Base-by-base conservation (phyloP, 1,284 basidiomycete species). In the Coriolopsis trogii region DNA sequence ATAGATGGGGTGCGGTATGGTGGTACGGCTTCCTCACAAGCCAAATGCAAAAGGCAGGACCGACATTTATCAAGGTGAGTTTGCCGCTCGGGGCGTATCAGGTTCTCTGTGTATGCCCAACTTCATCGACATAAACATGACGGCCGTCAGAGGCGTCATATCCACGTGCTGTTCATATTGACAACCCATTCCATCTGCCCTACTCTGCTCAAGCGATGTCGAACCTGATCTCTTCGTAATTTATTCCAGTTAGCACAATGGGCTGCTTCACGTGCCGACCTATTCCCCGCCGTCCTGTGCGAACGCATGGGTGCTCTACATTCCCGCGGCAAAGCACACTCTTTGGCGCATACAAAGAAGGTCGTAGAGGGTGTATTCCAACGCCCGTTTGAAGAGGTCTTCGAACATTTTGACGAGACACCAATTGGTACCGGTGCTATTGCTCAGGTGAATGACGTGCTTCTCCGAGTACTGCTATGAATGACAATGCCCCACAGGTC, bases 401-500 rank as follows among this genome's bases (percentile, higher is more conserved):
- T 99, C 62, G 92, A 94, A 62, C 84, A 91, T 52, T 99, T 99
- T 64, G 85, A 91, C 39, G 79, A 87, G 53, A 78, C 72, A 25
- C 95, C 97, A 1, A 95, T 99, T 49, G 97, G 97, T 4, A 92
- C 91, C n/a, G 97, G 97, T 36, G 96, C 97, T 6, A 98, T 99
- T 49, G 97, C 95, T 3, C 96, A 99, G 73, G 94, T 91, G n/a
- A 8, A 18, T 10, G 42, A 65, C 28, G n/a, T 42, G 33, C 12
- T 42, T 31, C 21, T 41, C 30, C 4, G n/a, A 28, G 31, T n/a
- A 16, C 26, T 34, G 4, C 44, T 41, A 25, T 41, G 25, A 25
- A 28, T 34, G n/a, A 16, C 53, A 25, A 53, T 37, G 39, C 46
- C 40, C 20, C 29, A 51, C 50, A 91, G 87, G 91, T 94, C 3